These are phyloP conservation scores for Kwoniella shandongensis DNA, from an alignment of 768 basidiomycete genomes.

Conservation along the genomic window DNA sequence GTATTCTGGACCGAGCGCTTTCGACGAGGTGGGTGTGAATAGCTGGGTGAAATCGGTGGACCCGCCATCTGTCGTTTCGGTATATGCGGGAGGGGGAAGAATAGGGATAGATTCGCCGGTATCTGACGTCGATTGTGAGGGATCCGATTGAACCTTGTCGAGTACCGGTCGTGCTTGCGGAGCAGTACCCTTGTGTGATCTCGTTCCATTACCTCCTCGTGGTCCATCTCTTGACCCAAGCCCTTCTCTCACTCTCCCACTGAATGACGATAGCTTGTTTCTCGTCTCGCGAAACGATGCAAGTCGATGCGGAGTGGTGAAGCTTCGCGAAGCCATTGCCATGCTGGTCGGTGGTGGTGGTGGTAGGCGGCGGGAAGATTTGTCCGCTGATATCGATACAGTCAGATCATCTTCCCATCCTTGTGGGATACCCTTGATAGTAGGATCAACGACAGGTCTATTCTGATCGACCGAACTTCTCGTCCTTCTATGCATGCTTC, in stretches of 20 bases:
- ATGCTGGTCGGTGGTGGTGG: neutral
- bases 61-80: constrained; percentile 6
- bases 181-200: constrained; percentile 11
- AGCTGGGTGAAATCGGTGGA: constrained; percentile 20
- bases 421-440: constrained; percentile 31
- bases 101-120: constrained; percentile 4
- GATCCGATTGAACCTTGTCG: neutral
- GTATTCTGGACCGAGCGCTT: neutral
- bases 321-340: neutral
- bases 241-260: constrained; percentile 7
- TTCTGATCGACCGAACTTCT: constrained; percentile 7
- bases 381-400: neutral
- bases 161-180: constrained; percentile 1
- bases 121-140: neutral
- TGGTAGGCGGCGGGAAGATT: neutral
- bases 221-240: constrained; percentile 4
- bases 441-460: constrained; percentile 21
- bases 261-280: constrained; percentile 18
- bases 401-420: constrained; percentile 34
- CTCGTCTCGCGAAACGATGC: constrained; percentile 13
- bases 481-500: neutral
- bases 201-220: neutral
- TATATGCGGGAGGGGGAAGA: constrained; percentile 6
- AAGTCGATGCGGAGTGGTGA: neutral
- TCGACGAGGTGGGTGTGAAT: constrained; percentile 19